Evolutionary conservation across 2,329 filamentous ascomycete species (phyloP).

Genomic region (Simplicillium sp.): DNA sequence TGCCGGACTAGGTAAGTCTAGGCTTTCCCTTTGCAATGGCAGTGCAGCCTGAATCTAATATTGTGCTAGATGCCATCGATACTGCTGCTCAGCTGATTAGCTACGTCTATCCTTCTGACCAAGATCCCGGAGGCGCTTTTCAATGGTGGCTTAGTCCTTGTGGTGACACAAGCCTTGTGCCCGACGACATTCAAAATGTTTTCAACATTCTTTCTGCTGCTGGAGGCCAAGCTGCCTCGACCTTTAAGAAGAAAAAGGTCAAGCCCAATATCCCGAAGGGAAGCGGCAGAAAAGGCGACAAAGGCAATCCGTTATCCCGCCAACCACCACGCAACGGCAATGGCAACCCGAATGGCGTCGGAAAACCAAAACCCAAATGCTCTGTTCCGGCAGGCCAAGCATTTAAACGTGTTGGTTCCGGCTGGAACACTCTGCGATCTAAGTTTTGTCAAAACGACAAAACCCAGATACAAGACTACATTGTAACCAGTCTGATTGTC

Average conservation of each 20-base stretch:
- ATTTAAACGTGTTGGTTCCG: conserved; percentile 3
- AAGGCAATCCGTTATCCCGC: conserved; percentile 7
- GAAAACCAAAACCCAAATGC: no score
- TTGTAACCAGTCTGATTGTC: conserved; percentile 10
- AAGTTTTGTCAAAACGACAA: conserved; percentile 5
- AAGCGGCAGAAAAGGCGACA: conserved; percentile 9
- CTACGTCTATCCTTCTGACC: background rate
- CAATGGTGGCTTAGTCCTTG: background rate
- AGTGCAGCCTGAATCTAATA: background rate
- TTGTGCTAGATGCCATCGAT: background rate
- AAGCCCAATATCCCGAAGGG: conserved; percentile 9
- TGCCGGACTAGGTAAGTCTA: background rate
- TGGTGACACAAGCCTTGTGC: background rate
- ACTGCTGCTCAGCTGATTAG: background rate
- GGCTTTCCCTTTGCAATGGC: background rate
- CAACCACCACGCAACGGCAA: conserved; percentile 2
- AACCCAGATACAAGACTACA: conserved; percentile 7
- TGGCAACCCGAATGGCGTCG: conserved; percentile 8
- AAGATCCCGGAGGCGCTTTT: background rate
- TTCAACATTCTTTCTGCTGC: no score
- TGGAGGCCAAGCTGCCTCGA: no score
- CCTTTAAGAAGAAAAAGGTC: no score
- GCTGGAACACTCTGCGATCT: conserved; percentile 10
- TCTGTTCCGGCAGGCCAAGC: conserved; percentile 1
- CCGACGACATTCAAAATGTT: background rate